Percentiles rank a stretch among this genome's conserved stretches.
phyloP scores from a whole-genome alignment of 139 green algal species.

The Closterium sp. region DNA sequence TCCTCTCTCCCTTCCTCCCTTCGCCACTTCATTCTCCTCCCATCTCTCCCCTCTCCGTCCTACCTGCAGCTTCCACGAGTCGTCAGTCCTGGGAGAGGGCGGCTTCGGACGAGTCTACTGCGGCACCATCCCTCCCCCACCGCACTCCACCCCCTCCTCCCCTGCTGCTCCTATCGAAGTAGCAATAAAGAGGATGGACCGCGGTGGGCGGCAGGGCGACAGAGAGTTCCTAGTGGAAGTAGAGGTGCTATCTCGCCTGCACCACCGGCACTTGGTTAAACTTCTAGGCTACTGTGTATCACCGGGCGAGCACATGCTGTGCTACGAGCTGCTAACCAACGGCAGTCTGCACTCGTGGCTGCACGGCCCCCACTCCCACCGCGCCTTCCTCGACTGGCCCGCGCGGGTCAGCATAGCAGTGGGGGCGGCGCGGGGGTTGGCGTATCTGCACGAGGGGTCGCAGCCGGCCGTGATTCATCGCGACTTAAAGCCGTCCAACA shows the following conservation, averaged over 20 bases:
- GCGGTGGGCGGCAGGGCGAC: slow-evolving; percentile 34
- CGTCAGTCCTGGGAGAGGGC: background rate
- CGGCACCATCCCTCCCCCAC: background rate
- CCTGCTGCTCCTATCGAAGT: background rate
- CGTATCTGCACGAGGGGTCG: slow-evolving; percentile 25
- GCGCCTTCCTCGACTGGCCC: slow-evolving; percentile 20
- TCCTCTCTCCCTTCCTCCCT: slow-evolving; percentile 6
- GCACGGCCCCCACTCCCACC: slow-evolving; percentile 5
- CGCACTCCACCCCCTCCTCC: background rate
- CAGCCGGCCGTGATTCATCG: slow-evolving; percentile 21
- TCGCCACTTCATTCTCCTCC: slow-evolving; percentile 1
- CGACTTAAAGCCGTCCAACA: slow-evolving; percentile 27
- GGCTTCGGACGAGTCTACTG: background rate
- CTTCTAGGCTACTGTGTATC: slow-evolving; percentile 56
- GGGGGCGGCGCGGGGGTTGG: slow-evolving; percentile 6
- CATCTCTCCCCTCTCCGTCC: background rate
- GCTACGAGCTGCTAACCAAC: slow-evolving; percentile 24
- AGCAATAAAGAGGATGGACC: background rate
- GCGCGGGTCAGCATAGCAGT: slow-evolving; percentile 21
- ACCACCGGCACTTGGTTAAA: slow-evolving; percentile 42
- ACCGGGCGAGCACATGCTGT: background rate
- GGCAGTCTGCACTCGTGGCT: slow-evolving; percentile 13
- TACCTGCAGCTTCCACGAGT: background rate
- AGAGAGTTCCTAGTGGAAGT: slow-evolving; percentile 62
- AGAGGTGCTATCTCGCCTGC: slow-evolving; percentile 38